Conservation (phyloP, 2,329 filamentous ascomycete species). For the Camillea tinctor region DNA sequence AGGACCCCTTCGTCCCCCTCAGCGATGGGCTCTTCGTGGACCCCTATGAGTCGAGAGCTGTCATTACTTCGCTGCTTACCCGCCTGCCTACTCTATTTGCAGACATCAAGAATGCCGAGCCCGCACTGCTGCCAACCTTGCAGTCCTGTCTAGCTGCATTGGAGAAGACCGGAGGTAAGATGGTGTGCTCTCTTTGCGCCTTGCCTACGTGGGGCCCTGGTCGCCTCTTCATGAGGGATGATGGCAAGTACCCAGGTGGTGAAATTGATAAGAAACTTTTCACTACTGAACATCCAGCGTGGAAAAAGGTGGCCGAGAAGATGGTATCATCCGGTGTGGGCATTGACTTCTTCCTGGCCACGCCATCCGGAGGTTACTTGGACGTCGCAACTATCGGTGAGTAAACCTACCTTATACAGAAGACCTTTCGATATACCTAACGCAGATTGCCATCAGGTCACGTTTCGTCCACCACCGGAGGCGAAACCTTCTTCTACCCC, state of each 20-base stretch:
- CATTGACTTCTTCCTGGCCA: constrained; percentile 90
- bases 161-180: constrained; percentile 84
- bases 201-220: constrained; percentile 91
- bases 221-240: constrained; percentile 79
- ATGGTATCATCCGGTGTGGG: constrained; percentile 87
- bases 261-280: constrained; percentile 92
- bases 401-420: constrained; percentile 27
- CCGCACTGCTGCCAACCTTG: constrained; percentile 79
- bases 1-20: constrained; percentile 92
- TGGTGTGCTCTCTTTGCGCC: constrained; percentile 83
- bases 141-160: constrained; percentile 83
- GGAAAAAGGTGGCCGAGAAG: constrained; percentile 81
- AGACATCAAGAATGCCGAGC: constrained; percentile 84
- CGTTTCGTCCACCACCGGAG: constrained; percentile 83
- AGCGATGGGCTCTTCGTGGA: constrained; percentile 93
- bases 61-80: constrained; percentile 84
- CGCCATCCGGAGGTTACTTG: constrained; percentile 85
- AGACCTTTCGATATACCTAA: not conserved
- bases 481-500: constrained; percentile 94
- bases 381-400: constrained; percentile 88
- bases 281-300: constrained; percentile 83
- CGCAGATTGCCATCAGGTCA: constrained; percentile 55
- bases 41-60: constrained; percentile 76
- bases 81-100: constrained; percentile 85
- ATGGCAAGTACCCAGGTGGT: constrained; percentile 79